Conservation (phyloP, 1,284 basidiomycete genomes). For the Anthracocystis panici-leucophaei region DNA sequence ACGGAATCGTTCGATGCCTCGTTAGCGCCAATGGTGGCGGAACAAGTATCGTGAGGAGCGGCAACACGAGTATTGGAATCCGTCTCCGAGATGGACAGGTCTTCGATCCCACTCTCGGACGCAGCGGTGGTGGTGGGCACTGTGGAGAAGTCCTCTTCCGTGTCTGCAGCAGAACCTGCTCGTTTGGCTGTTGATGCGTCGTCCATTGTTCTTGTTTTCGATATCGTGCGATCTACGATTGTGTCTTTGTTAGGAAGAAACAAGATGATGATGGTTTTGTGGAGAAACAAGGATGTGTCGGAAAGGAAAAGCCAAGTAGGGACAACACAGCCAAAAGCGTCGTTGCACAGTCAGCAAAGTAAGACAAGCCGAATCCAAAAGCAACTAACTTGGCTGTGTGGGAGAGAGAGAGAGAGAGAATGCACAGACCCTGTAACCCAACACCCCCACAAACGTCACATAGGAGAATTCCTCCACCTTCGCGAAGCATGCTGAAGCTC, state of each 20-base stretch:
- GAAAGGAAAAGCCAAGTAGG: too few relatives aligned
- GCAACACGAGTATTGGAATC: constrained; percentile 42
- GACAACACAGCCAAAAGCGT: too few relatives aligned
- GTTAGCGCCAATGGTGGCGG: background rate
- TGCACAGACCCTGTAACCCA: too few relatives aligned
- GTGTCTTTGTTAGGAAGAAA: too few relatives aligned
- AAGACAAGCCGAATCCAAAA: too few relatives aligned
- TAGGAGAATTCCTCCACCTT: constrained; percentile 2
- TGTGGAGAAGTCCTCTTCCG: constrained; percentile 38
- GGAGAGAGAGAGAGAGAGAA: too few relatives aligned
- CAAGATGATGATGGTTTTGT: background rate
- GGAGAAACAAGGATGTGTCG: too few relatives aligned
- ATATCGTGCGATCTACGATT: too few relatives aligned
- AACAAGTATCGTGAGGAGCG: background rate
- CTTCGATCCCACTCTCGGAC: constrained; percentile 36
- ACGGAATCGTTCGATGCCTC: constrained; percentile 18
- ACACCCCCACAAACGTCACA: too few relatives aligned
- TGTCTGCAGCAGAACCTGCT: constrained; percentile 44
- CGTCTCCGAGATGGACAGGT: constrained; percentile 35
- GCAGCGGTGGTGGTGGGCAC: constrained; percentile 40
- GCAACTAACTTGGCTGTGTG: too few relatives aligned
- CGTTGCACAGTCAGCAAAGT: too few relatives aligned
- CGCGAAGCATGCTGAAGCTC: background rate
- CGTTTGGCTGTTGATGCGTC: constrained; percentile 22
- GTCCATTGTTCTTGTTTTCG: constrained; percentile 18